Conservation (phyloP, 2,329 filamentous ascomycete species). For the Beauveria caledonica region DNA sequence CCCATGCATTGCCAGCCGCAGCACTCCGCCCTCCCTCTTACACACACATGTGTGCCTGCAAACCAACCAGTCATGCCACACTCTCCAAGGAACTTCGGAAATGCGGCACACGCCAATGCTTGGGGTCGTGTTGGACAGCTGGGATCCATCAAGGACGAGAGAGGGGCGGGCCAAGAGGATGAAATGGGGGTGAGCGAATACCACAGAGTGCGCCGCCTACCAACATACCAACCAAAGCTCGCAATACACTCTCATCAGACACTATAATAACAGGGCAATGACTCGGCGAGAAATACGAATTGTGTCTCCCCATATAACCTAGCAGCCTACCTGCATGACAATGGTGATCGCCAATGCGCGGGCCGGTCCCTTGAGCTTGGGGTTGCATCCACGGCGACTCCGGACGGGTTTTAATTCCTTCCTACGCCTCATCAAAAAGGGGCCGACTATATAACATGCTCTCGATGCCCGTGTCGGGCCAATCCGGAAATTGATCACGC, state of each 20-base stretch:
- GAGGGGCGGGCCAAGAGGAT: background rate
- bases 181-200: background rate
- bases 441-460: background rate
- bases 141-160: background rate
- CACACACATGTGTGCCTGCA: background rate
- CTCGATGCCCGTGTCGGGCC: background rate
- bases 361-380: slow-evolving; percentile 1
- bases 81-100: background rate
- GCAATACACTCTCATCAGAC: background rate
- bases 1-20: background rate
- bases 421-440: background rate
- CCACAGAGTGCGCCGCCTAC: background rate
- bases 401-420: background rate
- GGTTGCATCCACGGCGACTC: background rate
- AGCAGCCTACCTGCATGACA: background rate
- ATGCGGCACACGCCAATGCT: background rate
- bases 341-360: background rate
- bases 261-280: background rate
- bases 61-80: background rate
- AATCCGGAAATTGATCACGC: background rate
- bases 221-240: background rate
- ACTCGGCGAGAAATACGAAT: background rate
- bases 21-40: background rate
- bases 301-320: background rate
- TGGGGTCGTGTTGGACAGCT: background rate